A percentile compares a stretch with the other conserved stretches of the same genome.
Conservation (phyloP, 2,329 filamentous ascomycete genomes). For the Monosporascus sp. region DNA sequence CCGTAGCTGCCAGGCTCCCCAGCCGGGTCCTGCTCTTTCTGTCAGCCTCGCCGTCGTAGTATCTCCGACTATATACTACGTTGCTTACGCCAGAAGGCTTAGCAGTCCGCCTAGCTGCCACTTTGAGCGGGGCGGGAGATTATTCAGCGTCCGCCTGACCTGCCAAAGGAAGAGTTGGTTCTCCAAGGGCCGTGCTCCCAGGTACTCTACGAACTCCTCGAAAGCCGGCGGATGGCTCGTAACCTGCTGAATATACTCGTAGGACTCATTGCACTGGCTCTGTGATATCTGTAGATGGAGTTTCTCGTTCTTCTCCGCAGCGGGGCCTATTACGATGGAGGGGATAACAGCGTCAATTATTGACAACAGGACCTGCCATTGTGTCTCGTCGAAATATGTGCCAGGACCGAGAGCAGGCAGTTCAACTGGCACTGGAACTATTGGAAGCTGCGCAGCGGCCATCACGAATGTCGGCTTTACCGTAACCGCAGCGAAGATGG, state of each 20-base stretch:
- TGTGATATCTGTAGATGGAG: slow-evolving; percentile 42
- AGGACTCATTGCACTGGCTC: slow-evolving; percentile 41
- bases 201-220: slow-evolving; percentile 43
- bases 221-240: slow-evolving; percentile 34
- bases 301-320: slow-evolving; percentile 28
- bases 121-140: slow-evolving; percentile 26
- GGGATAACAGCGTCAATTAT: slow-evolving; percentile 57
- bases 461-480: slow-evolving; percentile 7
- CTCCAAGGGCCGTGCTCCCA: slow-evolving; percentile 45
- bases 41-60: slow-evolving; percentile 4
- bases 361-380: slow-evolving; percentile 50
- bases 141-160: slow-evolving; percentile 37
- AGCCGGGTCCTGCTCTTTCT: slow-evolving; percentile 45
- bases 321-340: slow-evolving; percentile 42
- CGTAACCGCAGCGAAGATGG: background rate
- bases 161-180: slow-evolving; percentile 48
- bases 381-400: slow-evolving; percentile 27
- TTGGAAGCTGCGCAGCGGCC: slow-evolving; percentile 8
- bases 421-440: slow-evolving; percentile 15
- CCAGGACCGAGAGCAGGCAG: slow-evolving; percentile 14
- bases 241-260: slow-evolving; percentile 32
- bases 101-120: slow-evolving; percentile 35
- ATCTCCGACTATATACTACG: no score
- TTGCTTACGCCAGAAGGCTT: slow-evolving; percentile 37
- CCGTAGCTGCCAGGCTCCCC: slow-evolving; percentile 61